phyloP scores from a whole-genome alignment of 768 basidiomycete species.

The Mycena belliarum region DNA sequence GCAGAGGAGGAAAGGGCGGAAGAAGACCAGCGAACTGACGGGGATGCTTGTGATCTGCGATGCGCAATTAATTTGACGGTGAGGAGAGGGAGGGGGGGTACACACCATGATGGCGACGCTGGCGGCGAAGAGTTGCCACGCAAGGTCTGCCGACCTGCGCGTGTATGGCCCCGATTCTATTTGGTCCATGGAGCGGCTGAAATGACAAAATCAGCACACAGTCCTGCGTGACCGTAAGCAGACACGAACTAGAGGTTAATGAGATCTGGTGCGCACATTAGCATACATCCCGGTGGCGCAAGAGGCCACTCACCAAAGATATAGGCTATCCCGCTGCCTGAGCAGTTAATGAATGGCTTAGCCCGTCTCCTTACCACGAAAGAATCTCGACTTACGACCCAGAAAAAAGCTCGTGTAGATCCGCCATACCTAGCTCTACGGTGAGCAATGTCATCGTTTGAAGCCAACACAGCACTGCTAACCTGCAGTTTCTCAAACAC shows the following conservation, averaged over 20 bases:
- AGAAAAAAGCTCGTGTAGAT: slow-evolving; percentile 73
- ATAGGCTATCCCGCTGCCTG: slow-evolving; percentile 52
- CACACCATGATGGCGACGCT: slow-evolving; percentile 61
- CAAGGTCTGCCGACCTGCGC: slow-evolving; percentile 69
- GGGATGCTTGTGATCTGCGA: slow-evolving; percentile 57
- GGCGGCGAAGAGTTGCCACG: slow-evolving; percentile 69
- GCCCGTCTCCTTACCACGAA: background rate
- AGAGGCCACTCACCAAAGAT: slow-evolving; percentile 45
- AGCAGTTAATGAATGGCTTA: background rate
- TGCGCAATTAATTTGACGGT: background rate
- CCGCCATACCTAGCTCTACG: slow-evolving; percentile 62
- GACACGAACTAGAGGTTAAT: slow-evolving; percentile 65
- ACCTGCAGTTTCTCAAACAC: slow-evolving; percentile 59
- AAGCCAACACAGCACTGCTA: slow-evolving; percentile 7
- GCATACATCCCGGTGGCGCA: background rate
- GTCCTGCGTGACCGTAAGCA: background rate
- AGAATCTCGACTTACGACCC: slow-evolving; percentile 47
- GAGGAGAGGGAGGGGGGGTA: slow-evolving; percentile 14
- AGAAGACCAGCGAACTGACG: slow-evolving; percentile 54
- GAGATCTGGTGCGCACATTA: slow-evolving; percentile 35
- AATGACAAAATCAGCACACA: background rate
- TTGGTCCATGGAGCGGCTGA: slow-evolving; percentile 63
- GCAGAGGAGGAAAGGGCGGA: slow-evolving; percentile 64
- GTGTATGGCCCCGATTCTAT: slow-evolving; percentile 64
- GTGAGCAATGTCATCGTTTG: background rate